phyloP scores from a whole-genome alignment of 306 rosid species.

The Malus orientalis region DNA sequence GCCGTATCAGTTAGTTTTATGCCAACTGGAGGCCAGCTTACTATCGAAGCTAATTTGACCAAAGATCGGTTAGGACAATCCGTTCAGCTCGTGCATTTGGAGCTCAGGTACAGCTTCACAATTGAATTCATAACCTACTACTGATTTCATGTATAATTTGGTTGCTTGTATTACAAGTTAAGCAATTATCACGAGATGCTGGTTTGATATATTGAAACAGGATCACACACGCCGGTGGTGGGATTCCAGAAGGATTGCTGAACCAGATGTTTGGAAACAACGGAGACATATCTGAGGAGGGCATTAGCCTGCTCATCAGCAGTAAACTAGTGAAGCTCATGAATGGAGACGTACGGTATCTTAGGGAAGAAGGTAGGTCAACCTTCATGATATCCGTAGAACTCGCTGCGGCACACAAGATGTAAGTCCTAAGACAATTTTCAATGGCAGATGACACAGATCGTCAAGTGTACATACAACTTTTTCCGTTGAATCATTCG shows the following conservation, averaged over 20 bases:
- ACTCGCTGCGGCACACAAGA: slow-evolving; percentile 57
- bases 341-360: slow-evolving; percentile 79
- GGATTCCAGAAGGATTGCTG: slow-evolving; percentile 67
- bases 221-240: slow-evolving; percentile 61
- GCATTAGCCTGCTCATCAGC: slow-evolving; percentile 68
- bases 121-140: not conserved
- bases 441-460: slow-evolving; percentile 7
- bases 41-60: slow-evolving; percentile 48
- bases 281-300: slow-evolving; percentile 62
- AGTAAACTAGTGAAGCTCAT: slow-evolving; percentile 76
- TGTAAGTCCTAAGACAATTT: slow-evolving; percentile 14
- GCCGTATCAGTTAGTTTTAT: slow-evolving; percentile 48
- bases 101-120: slow-evolving; percentile 52
- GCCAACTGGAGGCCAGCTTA: slow-evolving; percentile 61
- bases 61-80: slow-evolving; percentile 73
- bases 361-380: slow-evolving; percentile 71
- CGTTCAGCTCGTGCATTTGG: slow-evolving; percentile 69
- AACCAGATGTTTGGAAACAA: slow-evolving; percentile 73
- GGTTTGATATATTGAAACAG: slow-evolving; percentile 27
- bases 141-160: not conserved
- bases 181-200: not conserved
- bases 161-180: not conserved
- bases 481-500: not conserved
- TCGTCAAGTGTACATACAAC: not conserved
- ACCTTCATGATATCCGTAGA: slow-evolving; percentile 68